phyloP scores from a whole-genome alignment of 805 yeast genomes.

The Candida caryicola region DNA sequence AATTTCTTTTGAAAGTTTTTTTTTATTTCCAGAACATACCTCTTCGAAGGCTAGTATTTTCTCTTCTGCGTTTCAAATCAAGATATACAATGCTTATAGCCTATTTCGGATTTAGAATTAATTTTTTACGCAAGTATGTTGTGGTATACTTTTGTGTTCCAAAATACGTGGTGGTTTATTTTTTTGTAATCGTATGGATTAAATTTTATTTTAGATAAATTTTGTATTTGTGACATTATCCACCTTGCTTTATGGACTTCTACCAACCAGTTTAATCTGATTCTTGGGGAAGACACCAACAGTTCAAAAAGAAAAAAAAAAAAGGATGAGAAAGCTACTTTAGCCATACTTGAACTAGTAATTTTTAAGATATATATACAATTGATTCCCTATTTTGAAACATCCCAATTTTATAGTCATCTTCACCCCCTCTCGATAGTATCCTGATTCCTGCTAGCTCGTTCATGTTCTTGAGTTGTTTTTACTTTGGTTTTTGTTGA shows the following conservation, averaged over 20 bases:
- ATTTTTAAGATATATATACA: not conserved
- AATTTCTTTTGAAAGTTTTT: not conserved
- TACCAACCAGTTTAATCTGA: conserved; percentile 3
- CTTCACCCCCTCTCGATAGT: not conserved
- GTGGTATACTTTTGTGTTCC: not conserved
- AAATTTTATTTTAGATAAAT: conserved; percentile 3
- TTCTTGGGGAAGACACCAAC: conserved; percentile 1
- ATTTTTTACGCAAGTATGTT: not conserved
- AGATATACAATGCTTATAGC: not conserved
- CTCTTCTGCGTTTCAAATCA: not conserved
- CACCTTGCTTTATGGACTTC: conserved; percentile 3
- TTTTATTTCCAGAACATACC: not conserved
- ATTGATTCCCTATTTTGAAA: not conserved
- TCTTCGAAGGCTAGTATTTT: not conserved
- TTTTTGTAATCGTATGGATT: conserved; percentile 4
- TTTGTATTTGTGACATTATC: conserved; percentile 7
- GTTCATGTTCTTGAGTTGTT: not conserved
- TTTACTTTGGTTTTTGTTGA: not conserved
- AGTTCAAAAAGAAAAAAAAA: not conserved
- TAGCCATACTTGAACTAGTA: not conserved
- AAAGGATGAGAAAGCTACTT: not conserved
- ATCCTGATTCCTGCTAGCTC: not conserved
- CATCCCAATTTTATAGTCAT: not conserved
- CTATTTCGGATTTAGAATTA: conserved; percentile 3
- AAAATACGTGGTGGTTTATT: not conserved